Base-by-base conservation (phyloP, 1,284 basidiomycete genomes). In the Pseudozyma hubeiensis region DNA sequence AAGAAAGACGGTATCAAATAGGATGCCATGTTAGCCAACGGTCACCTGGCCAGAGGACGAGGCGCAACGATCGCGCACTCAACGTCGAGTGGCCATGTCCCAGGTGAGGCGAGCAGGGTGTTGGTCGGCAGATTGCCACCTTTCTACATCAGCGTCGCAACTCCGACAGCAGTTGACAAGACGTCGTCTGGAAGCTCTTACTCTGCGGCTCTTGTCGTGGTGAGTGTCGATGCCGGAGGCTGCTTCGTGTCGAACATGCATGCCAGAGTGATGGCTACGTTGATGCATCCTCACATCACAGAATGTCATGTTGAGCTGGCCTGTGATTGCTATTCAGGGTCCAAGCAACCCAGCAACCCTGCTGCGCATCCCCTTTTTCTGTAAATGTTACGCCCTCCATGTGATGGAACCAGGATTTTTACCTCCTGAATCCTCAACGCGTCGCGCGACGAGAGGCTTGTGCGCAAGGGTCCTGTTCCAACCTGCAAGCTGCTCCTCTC, bases 1-100 rank as follows among this genome's bases (percentile, higher is more conserved):
- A 73, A 44, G 14, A 70, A 74, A 13, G 70, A 64, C 0, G 75
- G 66, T 19, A 73, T 37, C n/a, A 71, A 75, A 57, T 58, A 75
- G 4, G 73, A 67, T 3, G 68, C 61, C 73, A 75, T 75, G 1
- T 31, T 57, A 13, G 40, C 11, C 10, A 16, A 37, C 35, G 35
- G 44, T 8, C 8, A 16, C 37, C 14, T 17, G 4, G 33, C 1
- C 4, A 33, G 47, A 14, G 5, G 16, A 31, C 5, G 11, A n/a
- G 17, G 56, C 60, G 49, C 61, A 43, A 14, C 30, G 34, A 16
- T n/a, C 31, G 66, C 49, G 66, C 66, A 24, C 29, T 64, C 47
- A 69, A 43, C 37, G 45, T 19, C n/a, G 31, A 19, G 17, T 44
- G 45, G 7, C 11, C 66, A 69, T 69, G 48, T 53, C 60, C 49